These are phyloP conservation scores for Epichloe bromicola DNA, from an alignment of 2,329 filamentous ascomycete species.

Conservation along the genomic window DNA sequence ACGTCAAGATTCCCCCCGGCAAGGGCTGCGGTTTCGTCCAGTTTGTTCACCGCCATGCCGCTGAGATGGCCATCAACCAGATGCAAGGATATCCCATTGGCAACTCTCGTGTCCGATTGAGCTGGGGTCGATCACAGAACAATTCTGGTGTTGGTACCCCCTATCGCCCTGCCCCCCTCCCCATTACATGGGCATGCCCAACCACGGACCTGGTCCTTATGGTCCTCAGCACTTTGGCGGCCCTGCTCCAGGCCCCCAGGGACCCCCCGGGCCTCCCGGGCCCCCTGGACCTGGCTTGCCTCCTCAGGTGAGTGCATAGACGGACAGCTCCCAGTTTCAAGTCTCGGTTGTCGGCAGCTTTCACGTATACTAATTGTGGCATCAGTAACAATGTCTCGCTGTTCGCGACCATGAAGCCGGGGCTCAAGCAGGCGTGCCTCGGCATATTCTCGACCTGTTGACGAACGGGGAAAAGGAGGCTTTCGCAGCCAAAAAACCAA, in stretches of 20 bases:
- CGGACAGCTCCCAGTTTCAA: not conserved
- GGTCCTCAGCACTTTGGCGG: constrained; percentile 23
- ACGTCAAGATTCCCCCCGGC: constrained; percentile 99
- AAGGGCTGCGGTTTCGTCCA: constrained; percentile 99
- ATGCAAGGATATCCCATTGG: constrained; percentile 99
- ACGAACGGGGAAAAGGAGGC: not conserved
- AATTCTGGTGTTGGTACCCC: constrained; percentile 97
- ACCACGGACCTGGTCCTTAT: constrained; percentile 30
- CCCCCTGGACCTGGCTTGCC: constrained; percentile 24
- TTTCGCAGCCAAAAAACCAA: constrained; percentile 1
- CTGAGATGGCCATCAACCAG: constrained; percentile 99
- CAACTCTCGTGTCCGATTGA: constrained; percentile 93
- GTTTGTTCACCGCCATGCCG: constrained; percentile 95
- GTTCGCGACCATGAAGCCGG: too few relatives aligned
- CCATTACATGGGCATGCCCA: constrained; percentile 39
- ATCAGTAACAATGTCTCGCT: not conserved
- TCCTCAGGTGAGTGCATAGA: constrained; percentile 23
- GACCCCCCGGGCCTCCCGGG: constrained; percentile 25
- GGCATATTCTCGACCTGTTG: not conserved
- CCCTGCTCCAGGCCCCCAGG: constrained; percentile 24
- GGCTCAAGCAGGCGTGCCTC: too few relatives aligned
- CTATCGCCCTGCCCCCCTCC: constrained; percentile 78
- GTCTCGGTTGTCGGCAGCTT: not conserved
- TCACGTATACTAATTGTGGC: not conserved
- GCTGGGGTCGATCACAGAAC: constrained; percentile 97